A percentile compares a stretch with the other conserved stretches of the same genome.
Evolutionary conservation across 2,329 filamentous ascomycete genomes (phyloP).

Genomic region (Microdochium paspali): DNA sequence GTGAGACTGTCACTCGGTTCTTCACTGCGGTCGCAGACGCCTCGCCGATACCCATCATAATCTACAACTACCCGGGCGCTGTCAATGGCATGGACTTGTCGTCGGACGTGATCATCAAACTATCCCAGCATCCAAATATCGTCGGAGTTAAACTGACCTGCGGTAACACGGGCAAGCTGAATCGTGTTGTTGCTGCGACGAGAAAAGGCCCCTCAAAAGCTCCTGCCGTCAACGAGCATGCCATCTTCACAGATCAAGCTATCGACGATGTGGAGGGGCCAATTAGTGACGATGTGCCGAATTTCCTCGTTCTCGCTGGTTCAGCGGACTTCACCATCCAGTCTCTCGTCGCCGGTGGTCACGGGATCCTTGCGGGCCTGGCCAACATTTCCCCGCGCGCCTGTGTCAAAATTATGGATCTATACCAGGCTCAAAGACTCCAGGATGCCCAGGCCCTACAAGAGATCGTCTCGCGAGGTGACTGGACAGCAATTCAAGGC

Average conservation of each 20-base stretch:
- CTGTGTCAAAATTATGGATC: slow-evolving; percentile 47
- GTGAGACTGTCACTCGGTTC: slow-evolving; percentile 53
- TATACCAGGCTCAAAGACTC: slow-evolving; percentile 48
- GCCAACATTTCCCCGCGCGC: slow-evolving; percentile 63
- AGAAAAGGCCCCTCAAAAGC: slow-evolving; percentile 24
- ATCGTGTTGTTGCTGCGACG: slow-evolving; percentile 49
- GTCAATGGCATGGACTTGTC: slow-evolving; percentile 54
- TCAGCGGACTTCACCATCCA: slow-evolving; percentile 66
- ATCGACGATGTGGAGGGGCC: too few species aligned
- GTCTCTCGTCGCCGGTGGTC: slow-evolving; percentile 57
- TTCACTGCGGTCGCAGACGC: slow-evolving; percentile 56
- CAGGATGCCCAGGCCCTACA: slow-evolving; percentile 55
- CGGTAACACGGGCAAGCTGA: slow-evolving; percentile 62
- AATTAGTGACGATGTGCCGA: slow-evolving; percentile 20
- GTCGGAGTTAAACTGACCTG: slow-evolving; percentile 62
- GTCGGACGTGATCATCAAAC: slow-evolving; percentile 50
- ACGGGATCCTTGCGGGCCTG: slow-evolving; percentile 63
- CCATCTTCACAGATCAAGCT: too few species aligned
- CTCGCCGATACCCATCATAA: slow-evolving; percentile 55
- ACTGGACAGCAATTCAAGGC: slow-evolving; percentile 64
- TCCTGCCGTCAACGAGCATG: not conserved
- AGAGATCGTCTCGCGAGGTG: slow-evolving; percentile 55
- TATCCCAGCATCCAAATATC: slow-evolving; percentile 55
- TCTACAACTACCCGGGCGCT: slow-evolving; percentile 62
- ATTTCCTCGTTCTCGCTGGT: slow-evolving; percentile 63